Evolutionary conservation across 2,329 filamentous ascomycete species (phyloP), one percentile per base, ranked within the genome.

Genomic region (Akanthomyces lecanii): DNA sequence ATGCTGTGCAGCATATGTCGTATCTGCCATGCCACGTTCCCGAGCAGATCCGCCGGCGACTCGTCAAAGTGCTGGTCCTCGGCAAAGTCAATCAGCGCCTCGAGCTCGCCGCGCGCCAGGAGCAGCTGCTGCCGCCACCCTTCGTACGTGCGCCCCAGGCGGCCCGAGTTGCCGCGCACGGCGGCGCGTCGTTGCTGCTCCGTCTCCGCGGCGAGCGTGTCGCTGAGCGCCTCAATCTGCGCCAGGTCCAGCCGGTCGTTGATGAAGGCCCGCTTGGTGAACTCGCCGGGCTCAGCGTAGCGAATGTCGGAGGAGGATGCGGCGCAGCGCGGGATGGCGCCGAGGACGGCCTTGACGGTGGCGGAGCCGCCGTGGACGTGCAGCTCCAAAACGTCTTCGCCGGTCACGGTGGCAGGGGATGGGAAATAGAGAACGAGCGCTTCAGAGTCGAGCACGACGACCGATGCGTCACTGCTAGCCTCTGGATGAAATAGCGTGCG

Each of bases 51-150:
- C 0, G 82, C 77, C 0, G 92, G 90, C 3, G 91, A 89, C 75
- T 97, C 92, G 68, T 98, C 93, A 71, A 99, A 96, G 77, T 98
- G 91, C 76, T 99, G 94, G 71, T 98, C 95, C 74, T 99, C 95
- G 1, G 91, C 90, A 73, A 99, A 99, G 75, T 99, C 95, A 65
- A 99, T 98, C 68, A 99, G 78, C 0, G 95, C 95, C 76, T 99
- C 95, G 45, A 99, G 82, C 76, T 98, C 93, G 11, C 92, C 95
- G 2, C 95, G 86, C 11, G 93, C 93, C 66, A 89, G 82, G 7
- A 98, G 79, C 21, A 99, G 77, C 67, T 87, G 81, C 66, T 85
- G 79, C 30, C 94, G 86, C 95, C 95, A 99, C 11, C 71, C 70
- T 68, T 97, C 92, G 73, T 99, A 99, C 21, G 87, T 86, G 64